These are phyloP conservation scores for Mychonastes homosphaera DNA, from an alignment of 139 green algal genomes.

Conservation along the genomic window DNA sequence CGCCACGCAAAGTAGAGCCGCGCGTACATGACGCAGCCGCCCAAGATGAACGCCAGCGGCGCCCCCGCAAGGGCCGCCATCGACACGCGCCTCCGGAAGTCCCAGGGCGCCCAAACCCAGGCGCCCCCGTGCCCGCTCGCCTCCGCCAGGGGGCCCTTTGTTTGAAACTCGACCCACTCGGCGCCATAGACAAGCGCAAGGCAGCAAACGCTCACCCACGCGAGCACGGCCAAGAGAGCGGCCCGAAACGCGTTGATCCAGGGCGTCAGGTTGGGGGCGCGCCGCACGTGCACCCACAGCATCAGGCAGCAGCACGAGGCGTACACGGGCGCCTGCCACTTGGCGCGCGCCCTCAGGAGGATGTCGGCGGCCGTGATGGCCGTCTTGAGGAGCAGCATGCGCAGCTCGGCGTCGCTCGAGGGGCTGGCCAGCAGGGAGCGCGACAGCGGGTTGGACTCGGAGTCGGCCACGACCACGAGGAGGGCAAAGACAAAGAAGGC, in stretches of 20 bases:
- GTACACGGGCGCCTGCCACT: slow-evolving; percentile 28
- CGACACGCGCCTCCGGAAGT: too few relatives aligned
- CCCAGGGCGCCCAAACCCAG: too few relatives aligned
- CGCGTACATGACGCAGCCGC: too few relatives aligned
- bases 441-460: slow-evolving; percentile 33
- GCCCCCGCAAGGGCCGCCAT: too few relatives aligned
- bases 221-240: slow-evolving; percentile 27
- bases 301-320: slow-evolving; percentile 5
- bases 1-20: too few relatives aligned
- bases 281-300: not conserved
- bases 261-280: slow-evolving; percentile 21
- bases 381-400: slow-evolving; percentile 26
- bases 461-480: slow-evolving; percentile 32
- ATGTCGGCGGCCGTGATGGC: slow-evolving; percentile 29
- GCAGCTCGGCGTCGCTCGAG: slow-evolving; percentile 29
- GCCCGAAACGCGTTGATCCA: slow-evolving; percentile 36
- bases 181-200: too few relatives aligned
- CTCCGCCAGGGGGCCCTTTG: too few relatives aligned
- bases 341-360: slow-evolving; percentile 16
- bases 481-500: slow-evolving; percentile 25
- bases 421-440: slow-evolving; percentile 25
- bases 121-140: too few relatives aligned
- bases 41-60: too few relatives aligned
- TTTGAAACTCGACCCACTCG: too few relatives aligned
- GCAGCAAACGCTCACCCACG: slow-evolving; percentile 25